A percentile compares a stretch with the other conserved stretches of the same genome.
phyloP scores from a whole-genome alignment of 257 asterid genomes.

The Solanum habrochaites region DNA sequence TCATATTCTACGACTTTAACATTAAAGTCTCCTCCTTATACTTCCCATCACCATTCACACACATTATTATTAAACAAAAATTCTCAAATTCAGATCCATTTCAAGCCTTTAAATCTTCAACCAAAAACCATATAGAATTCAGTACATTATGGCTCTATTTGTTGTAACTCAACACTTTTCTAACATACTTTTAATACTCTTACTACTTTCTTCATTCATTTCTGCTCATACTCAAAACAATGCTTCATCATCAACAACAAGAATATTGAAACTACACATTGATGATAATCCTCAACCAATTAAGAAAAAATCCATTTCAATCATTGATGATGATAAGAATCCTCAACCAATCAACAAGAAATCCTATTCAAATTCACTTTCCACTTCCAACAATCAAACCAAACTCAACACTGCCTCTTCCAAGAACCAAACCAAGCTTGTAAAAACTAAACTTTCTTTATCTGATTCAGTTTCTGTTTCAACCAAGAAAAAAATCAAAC shows the following conservation, averaged over 20 bases:
- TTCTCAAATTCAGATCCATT: not conserved
- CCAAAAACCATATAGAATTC: not conserved
- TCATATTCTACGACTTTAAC: not conserved
- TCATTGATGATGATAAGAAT: not conserved
- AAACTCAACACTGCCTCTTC: conserved; percentile 8
- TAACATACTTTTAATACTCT: conserved; percentile 34
- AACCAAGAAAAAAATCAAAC: conserved; percentile 27
- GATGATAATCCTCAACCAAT: conserved; percentile 9
- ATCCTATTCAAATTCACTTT: conserved; percentile 1
- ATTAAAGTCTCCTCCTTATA: not conserved
- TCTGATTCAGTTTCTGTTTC: conserved; percentile 1
- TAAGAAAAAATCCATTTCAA: conserved; percentile 7
- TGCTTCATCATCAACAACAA: not conserved
- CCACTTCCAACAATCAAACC: conserved; percentile 19
- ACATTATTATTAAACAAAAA: not conserved
- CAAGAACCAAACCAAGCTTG: conserved; percentile 38
- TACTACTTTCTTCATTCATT: conserved; percentile 29
- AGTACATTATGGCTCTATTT: conserved; percentile 49
- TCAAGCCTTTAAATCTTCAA: not conserved
- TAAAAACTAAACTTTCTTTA: conserved; percentile 1
- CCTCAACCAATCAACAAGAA: conserved; percentile 17
- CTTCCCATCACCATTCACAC: not conserved
- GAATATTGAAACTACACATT: conserved; percentile 13
- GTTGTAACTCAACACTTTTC: conserved; percentile 4
- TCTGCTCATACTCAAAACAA: conserved; percentile 14